phyloP scores from a whole-genome alignment of 1,284 basidiomycete genomes.

The Jaminaea rosea region DNA sequence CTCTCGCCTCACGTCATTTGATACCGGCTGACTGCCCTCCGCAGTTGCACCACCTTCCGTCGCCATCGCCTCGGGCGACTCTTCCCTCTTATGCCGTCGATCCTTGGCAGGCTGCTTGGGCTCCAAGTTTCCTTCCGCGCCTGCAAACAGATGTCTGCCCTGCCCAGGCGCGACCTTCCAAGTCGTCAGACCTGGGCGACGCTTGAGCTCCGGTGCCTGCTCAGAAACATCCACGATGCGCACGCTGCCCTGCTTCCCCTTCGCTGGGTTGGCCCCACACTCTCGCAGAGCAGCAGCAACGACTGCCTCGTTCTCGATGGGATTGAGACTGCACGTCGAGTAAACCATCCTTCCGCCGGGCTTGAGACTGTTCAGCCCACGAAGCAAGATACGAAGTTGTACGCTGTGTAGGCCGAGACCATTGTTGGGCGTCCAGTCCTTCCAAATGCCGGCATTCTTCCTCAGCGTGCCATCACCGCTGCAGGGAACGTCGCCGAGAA shows the following conservation, averaged over 20 bases:
- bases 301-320: constrained; percentile 94
- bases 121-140: constrained; percentile 4
- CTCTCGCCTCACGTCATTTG: too few species aligned
- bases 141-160: constrained; percentile 27
- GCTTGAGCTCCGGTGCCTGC: constrained; percentile 62
- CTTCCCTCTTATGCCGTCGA: too few species aligned
- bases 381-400: constrained; percentile 81
- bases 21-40: too few species aligned
- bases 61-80: constrained; percentile 9
- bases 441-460: constrained; percentile 95
- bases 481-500: constrained; percentile 94
- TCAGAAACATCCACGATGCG: constrained; percentile 70
- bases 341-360: constrained; percentile 85
- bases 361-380: constrained; percentile 82
- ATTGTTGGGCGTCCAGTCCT: constrained; percentile 76
- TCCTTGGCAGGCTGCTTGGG: constrained; percentile 18
- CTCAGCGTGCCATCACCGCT: constrained; percentile 92
- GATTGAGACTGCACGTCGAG: constrained; percentile 96
- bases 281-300: constrained; percentile 60
- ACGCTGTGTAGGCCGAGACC: constrained; percentile 75
- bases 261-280: constrained; percentile 2
- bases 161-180: constrained; percentile 42
- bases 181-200: constrained; percentile 50
- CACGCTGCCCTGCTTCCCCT: constrained; percentile 55
- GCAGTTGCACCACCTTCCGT: constrained; percentile 15